A percentile compares a stretch with the other conserved stretches of the same genome.
Conservation (phyloP, 768 basidiomycete genomes). For the Lentinus tigrinus region DNA sequence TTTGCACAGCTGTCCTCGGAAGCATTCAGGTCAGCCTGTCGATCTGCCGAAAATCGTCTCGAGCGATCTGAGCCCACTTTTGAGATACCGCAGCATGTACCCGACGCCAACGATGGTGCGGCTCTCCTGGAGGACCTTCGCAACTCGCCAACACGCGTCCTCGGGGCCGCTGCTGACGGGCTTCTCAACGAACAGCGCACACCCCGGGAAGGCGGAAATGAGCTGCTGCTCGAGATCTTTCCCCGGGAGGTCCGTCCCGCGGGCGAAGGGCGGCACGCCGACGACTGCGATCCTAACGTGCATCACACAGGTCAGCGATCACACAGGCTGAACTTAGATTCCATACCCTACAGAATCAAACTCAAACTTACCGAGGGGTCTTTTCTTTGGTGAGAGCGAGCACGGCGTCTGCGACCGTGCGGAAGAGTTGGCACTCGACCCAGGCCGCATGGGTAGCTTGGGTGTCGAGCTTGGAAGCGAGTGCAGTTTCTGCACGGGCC, state of each 20-base stretch:
- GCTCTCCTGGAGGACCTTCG: conserved; percentile 3
- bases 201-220: conserved; percentile 40
- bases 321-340: too few species aligned
- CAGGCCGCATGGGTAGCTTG: conserved; percentile 41
- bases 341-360: background rate
- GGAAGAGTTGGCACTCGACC: conserved; percentile 5
- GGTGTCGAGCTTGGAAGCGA: conserved; percentile 39
- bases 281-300: conserved; percentile 37
- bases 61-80: conserved; percentile 15
- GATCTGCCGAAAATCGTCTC: too few species aligned
- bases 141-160: conserved; percentile 21
- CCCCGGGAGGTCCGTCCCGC: conserved; percentile 39
- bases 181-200: conserved; percentile 47
- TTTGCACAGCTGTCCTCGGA: conserved; percentile 38
- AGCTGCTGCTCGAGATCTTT: conserved; percentile 43
- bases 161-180: conserved; percentile 35
- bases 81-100: conserved; percentile 44
- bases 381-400: background rate
- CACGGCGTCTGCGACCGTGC: conserved; percentile 8
- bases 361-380: conserved; percentile 9
- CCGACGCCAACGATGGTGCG: conserved; percentile 22
- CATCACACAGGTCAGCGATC: background rate
- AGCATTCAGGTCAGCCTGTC: background rate
- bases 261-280: conserved; percentile 41
- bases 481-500: conserved; percentile 36